Conservation (phyloP, 78 protist species). For the Emiliania huxleyi region DNA sequence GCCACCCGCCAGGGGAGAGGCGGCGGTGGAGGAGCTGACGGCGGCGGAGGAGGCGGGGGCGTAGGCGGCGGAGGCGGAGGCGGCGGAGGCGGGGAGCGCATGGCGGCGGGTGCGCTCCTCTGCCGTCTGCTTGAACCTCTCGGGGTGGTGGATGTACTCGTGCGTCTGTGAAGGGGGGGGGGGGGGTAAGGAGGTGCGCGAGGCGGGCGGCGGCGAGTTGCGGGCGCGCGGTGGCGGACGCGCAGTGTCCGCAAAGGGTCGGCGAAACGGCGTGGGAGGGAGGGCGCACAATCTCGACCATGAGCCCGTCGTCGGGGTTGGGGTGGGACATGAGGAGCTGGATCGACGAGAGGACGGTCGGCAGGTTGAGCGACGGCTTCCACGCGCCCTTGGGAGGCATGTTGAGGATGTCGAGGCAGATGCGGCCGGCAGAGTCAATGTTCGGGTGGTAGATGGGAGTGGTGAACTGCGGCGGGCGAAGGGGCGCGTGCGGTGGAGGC, state of each 20-base stretch:
- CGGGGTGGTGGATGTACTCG: neutral
- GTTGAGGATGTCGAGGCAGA: constrained; percentile 78
- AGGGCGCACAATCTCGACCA: constrained; percentile 45
- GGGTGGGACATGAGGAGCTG: constrained; percentile 64
- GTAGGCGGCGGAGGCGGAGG: too few species aligned
- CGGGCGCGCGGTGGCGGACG: neutral
- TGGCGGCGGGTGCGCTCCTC: neutral
- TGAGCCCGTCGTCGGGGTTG: constrained; percentile 71
- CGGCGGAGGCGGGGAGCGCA: too few species aligned
- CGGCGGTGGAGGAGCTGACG: too few species aligned
- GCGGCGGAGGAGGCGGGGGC: too few species aligned
- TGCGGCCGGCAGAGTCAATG: constrained; percentile 82
- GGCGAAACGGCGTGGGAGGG: neutral
- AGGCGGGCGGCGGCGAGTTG: neutral
- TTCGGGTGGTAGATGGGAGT: constrained; percentile 92
- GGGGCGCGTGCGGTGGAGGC: too few species aligned
- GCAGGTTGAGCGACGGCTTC: constrained; percentile 63
- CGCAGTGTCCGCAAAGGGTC: neutral
- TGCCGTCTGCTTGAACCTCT: neutral
- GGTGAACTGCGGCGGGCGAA: constrained; percentile 39
- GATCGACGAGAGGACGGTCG: constrained; percentile 48
- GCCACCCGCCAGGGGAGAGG: too few species aligned
- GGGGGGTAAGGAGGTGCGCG: neutral
- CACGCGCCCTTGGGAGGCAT: constrained; percentile 58
- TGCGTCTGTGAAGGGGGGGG: neutral